phyloP scores from a whole-genome alignment of 257 asterid species.

The Fraxinus pennsylvanica region DNA sequence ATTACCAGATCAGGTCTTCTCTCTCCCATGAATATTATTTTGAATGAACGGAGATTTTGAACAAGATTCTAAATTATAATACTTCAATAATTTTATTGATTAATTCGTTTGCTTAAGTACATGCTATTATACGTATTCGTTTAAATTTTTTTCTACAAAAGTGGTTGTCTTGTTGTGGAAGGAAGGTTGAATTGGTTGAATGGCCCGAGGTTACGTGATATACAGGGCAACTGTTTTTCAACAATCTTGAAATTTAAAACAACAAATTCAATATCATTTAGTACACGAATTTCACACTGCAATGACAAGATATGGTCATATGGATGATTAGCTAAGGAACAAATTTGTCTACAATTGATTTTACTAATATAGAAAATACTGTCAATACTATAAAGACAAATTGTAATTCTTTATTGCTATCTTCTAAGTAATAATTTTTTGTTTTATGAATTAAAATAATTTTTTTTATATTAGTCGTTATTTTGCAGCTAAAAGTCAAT shows the following conservation, averaged over 20 bases:
- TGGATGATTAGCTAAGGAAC: background rate
- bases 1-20: background rate
- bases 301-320: background rate
- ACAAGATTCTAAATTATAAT: background rate
- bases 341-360: background rate
- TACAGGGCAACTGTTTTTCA: slow-evolving; percentile 6
- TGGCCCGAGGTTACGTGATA: slow-evolving; percentile 3
- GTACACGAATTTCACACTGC: background rate
- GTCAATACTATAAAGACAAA: no score
- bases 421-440: no score
- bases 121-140: background rate
- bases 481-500: no score
- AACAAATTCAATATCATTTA: background rate
- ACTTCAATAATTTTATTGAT: background rate
- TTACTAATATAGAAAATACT: no score
- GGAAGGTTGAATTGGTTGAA: slow-evolving; percentile 21
- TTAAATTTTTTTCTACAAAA: background rate
- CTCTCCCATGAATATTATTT: background rate
- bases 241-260: background rate
- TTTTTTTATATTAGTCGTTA: no score
- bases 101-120: background rate
- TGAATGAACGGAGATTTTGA: background rate
- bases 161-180: slow-evolving; percentile 6
- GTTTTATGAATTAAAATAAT: no score
- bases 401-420: no score